These are phyloP conservation scores for Boletus smithii DNA, from an alignment of 1,284 basidiomycete genomes.

Conservation along the genomic window DNA sequence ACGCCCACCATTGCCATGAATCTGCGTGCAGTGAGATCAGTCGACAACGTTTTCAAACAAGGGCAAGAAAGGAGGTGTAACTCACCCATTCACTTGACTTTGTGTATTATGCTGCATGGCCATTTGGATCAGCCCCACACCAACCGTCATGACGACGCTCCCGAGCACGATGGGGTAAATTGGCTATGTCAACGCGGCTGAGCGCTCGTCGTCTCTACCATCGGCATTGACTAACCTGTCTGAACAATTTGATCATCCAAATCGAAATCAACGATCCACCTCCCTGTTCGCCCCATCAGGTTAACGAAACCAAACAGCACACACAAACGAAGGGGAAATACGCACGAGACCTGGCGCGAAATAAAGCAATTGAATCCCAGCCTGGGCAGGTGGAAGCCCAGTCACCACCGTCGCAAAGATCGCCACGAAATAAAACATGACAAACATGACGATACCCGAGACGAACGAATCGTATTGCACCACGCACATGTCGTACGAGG, in stretches of 20 bases:
- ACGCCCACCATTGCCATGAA: constrained; percentile 47
- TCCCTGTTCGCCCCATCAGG: constrained; percentile 16
- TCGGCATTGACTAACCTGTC: constrained; percentile 20
- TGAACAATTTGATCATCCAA: constrained; percentile 25
- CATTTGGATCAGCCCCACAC: constrained; percentile 43
- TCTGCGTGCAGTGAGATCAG: constrained; percentile 23
- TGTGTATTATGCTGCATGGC: constrained; percentile 40
- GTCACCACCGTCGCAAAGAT: constrained; percentile 48
- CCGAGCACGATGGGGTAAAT: constrained; percentile 42
- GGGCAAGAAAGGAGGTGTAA: not conserved
- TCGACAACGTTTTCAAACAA: not conserved
- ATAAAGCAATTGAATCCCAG: constrained; percentile 47
- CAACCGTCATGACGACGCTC: constrained; percentile 35
- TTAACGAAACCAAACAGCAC: not conserved
- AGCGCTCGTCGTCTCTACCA: constrained; percentile 3
- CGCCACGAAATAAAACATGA: constrained; percentile 52
- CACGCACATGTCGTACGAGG: constrained; percentile 39
- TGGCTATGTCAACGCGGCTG: constrained; percentile 31
- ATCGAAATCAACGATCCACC: constrained; percentile 17
- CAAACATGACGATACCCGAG: constrained; percentile 48
- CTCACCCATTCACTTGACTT: constrained; percentile 38
- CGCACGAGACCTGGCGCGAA: constrained; percentile 47
- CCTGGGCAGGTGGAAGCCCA: constrained; percentile 35
- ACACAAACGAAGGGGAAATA: not conserved
- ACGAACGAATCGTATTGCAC: constrained; percentile 40